Base-by-base conservation (phyloP, 2,329 filamentous ascomycete genomes). In the Tolypocladium album region DNA sequence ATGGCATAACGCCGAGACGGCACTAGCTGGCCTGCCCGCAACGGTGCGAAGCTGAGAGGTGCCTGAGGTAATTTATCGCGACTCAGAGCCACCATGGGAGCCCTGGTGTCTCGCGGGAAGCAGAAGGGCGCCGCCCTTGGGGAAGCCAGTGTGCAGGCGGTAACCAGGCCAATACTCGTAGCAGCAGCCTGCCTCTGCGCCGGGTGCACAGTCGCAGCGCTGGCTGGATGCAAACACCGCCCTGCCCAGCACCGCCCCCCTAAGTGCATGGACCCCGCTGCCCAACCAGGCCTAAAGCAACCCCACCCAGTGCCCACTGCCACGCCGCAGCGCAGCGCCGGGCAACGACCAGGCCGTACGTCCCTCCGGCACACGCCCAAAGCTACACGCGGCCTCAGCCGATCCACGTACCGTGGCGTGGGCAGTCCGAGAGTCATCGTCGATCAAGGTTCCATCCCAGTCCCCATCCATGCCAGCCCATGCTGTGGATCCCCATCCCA, bases 341-440 rank as follows among this genome's bases (percentile, higher is more conserved):
- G n/a, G 43, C 43, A 50, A 27, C 22, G 27, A 5, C 27, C 27
- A 3, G 27, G 27, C 5, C 27, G 22, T 6, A 5, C 43, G 22
- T 6, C 1, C 43, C 43, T 50, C 24, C 22, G 45, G 45, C 22
- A 9, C 45, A 50, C 22, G 47, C 47, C 27, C 27, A 52, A 34
- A 20, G 55, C 39, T 50, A 50, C 45, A 40, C 61, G 56, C 62
- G 60, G 62, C 62, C 62, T 56, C 60, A 63, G 60, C 62, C 62
- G 62, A 63, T 63, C 61, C 56, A 58, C 36, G 45, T 50, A 15
- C 7, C 34, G 34, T 36, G 34, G 39, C 40, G 40, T 43, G 40
- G 39, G 42, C n/a, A 45, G 22, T 24, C 43, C 22, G 43, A 47
- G 24, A 24, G 43, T 13, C 45, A 56, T 55, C 24, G 27, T 31